Percentiles rank a stretch among this genome's conserved stretches.
Evolutionary conservation across 176 grass and related monocot genomes (phyloP).

Genomic region (Eleusine coracana): DNA sequence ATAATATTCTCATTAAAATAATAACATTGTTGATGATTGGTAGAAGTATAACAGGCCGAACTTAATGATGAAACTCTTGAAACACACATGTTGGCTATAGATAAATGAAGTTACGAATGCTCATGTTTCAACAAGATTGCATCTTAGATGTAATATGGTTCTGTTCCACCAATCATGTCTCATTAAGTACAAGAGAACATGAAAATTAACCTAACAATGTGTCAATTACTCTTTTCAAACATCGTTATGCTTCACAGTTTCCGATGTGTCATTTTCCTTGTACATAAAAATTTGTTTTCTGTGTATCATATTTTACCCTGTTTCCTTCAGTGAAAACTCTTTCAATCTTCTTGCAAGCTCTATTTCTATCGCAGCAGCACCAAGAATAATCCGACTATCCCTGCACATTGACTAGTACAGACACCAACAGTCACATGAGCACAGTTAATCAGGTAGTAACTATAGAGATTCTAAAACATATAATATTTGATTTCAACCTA

Average conservation of each 20-base stretch:
- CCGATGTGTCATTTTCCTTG: neutral
- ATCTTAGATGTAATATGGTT: conserved; percentile 6
- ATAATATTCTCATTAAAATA: neutral
- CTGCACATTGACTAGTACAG: conserved; percentile 86
- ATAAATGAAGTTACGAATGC: neutral
- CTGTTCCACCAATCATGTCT: neutral
- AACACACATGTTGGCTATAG: too few species aligned
- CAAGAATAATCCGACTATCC: conserved; percentile 85
- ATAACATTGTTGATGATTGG: too few species aligned
- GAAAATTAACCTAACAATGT: neutral
- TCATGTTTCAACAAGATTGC: neutral
- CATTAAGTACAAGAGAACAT: neutral
- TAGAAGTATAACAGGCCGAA: too few species aligned
- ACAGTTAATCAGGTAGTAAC: neutral
- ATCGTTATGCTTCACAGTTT: neutral
- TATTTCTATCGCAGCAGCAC: conserved; percentile 90
- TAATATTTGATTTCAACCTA: neutral
- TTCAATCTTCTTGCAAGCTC: conserved; percentile 87
- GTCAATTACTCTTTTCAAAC: neutral
- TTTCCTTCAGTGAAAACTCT: conserved; percentile 91
- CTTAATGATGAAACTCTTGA: too few species aligned
- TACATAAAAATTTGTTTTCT: conserved; percentile 5
- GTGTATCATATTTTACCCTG: conserved; percentile 56
- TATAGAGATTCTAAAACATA: neutral
- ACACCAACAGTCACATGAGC: conserved; percentile 12